Conservation (phyloP, 345 rosid genomes). For the Hirschfeldia incana region DNA sequence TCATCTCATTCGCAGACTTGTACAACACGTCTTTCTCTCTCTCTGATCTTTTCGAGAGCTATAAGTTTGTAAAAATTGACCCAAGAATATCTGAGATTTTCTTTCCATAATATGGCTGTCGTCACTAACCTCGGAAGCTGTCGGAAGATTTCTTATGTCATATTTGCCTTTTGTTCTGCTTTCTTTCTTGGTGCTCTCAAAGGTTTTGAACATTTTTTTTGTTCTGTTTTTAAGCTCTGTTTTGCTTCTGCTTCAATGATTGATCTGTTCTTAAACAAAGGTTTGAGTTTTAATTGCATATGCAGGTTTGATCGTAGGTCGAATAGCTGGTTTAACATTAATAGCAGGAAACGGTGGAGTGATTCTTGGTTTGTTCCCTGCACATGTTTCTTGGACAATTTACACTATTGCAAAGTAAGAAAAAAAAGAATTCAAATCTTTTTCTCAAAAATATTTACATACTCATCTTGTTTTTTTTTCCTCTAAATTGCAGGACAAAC, state of each 20-base stretch:
- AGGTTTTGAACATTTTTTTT: slow-evolving; percentile 51
- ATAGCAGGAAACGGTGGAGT: slow-evolving; percentile 69
- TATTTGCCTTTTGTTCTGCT: slow-evolving; percentile 67
- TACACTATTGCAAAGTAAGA: slow-evolving; percentile 62
- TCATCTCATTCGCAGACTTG: slow-evolving; percentile 25
- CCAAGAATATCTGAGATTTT: neutral
- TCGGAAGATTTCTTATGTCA: slow-evolving; percentile 50
- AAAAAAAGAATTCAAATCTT: neutral
- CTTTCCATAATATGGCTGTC: slow-evolving; percentile 28
- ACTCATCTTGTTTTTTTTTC: neutral
- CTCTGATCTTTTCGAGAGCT: neutral
- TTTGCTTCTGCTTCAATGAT: slow-evolving; percentile 9
- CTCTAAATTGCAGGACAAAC: slow-evolving; percentile 48
- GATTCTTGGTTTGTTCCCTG: slow-evolving; percentile 67
- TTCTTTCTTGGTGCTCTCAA: slow-evolving; percentile 73
- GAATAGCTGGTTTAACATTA: slow-evolving; percentile 65
- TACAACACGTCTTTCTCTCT: slow-evolving; percentile 20
- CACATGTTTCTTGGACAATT: slow-evolving; percentile 71
- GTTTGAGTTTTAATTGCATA: neutral
- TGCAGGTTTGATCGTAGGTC: slow-evolving; percentile 76
- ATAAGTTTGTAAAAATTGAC: neutral
- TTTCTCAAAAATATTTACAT: neutral
- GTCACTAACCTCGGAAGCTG: slow-evolving; percentile 43
- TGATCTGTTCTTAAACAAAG: neutral
- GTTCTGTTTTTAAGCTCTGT: slow-evolving; percentile 1